These are phyloP conservation scores for Taiwanofungus camphoratus DNA, from an alignment of 1,284 basidiomycete genomes.

Conservation along the genomic window DNA sequence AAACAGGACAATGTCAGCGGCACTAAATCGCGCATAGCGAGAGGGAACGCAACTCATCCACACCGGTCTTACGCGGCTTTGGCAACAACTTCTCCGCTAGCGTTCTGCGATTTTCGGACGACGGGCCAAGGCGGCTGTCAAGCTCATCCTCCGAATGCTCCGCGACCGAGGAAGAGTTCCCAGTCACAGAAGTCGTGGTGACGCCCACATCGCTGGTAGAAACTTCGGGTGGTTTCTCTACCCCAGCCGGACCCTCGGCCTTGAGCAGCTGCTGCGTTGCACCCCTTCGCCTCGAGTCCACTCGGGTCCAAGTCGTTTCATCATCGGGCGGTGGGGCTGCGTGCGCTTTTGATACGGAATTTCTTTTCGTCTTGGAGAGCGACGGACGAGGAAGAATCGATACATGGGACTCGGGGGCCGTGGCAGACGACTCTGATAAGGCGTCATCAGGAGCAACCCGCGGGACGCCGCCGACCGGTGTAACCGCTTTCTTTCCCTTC, in stretches of 20 bases:
- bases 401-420: conserved; percentile 25
- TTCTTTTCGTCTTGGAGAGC: conserved; percentile 18
- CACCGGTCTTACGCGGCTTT: conserved; percentile 53
- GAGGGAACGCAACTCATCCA: conserved; percentile 48
- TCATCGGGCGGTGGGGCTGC: conserved; percentile 26
- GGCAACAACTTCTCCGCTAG: conserved; percentile 56
- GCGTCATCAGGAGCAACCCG: conserved; percentile 16
- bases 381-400: conserved; percentile 13
- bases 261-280: conserved; percentile 4
- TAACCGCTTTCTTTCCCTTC: conserved; percentile 28
- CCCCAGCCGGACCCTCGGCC: conserved; percentile 5
- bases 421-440: conserved; percentile 29
- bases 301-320: conserved; percentile 55
- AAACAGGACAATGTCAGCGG: too few species aligned
- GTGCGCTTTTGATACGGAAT: conserved; percentile 19
- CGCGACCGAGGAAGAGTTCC: conserved; percentile 45
- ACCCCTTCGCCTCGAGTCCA: conserved; percentile 22
- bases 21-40: too few species aligned
- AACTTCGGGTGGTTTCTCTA: conserved; percentile 25
- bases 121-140: conserved; percentile 14
- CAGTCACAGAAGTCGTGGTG: conserved; percentile 45
- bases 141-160: conserved; percentile 39
- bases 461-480: conserved; percentile 9
- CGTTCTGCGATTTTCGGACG: conserved; percentile 33
- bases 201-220: conserved; percentile 49